Base-by-base conservation (phyloP, 257 asterid genomes). In the Scutellaria galericulata region DNA sequence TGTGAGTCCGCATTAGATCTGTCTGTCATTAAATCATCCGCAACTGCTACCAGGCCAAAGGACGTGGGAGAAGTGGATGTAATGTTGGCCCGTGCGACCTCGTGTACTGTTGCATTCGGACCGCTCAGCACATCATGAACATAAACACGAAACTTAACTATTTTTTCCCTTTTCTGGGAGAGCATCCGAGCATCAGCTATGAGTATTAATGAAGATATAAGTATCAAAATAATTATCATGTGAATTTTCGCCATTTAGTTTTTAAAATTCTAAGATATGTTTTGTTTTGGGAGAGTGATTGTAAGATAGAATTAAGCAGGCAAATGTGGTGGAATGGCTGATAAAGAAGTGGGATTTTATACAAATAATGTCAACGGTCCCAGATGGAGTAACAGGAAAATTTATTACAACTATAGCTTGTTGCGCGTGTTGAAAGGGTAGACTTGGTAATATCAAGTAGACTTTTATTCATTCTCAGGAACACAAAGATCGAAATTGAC, bases 21-120 rank as follows among this genome's bases (percentile, higher is more conserved):
- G 7, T 6, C 46, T 0, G 78, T 74, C 1, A 73, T 64, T 8
- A 13, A 0, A 15, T 42, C 66, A 10, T 64, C 71, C 9, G 44
- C 1, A 3, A 52, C 77, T 15, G 24, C 39, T 1, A 64, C 56
- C 3, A n/a, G 71, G n/a, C 77, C 77, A 13, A 73, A 73, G 12
- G 40, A n/a, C 20, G 66, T 41, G 40, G 72, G 3, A 6, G 70
- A 50, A 24, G 31, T 41, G 1, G 71, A 9, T 1, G 66, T 64
- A 5, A 40, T 57, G 46, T 46, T 8, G 67, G 59, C 40, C 6
- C 59, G 59, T 0, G 67, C 75, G 12, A 70, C 67, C 75, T 57
- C 67, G 3, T 9, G 6, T 0, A 56, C 66, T 11, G 66, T 56
- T 18, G 75, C 57, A 18, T 12, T 70, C 3, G 66, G 35, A n/a